Evolutionary conservation across 1,284 basidiomycete genomes (phyloP), one percentile per base, ranked within the genome.

Genomic region (Leucocoprinus gongylophorus): DNA sequence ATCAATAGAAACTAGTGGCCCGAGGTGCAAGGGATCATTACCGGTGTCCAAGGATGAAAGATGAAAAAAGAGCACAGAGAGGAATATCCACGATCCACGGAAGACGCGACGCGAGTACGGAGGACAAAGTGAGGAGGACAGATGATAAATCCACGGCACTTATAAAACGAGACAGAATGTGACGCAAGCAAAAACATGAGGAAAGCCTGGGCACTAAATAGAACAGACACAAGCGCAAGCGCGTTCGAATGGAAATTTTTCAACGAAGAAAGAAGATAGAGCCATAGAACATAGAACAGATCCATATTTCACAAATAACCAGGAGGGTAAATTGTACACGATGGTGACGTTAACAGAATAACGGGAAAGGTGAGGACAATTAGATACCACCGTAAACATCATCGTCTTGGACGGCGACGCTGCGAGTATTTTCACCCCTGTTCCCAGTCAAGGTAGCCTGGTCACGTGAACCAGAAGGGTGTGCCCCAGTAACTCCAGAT

Each of bases 361-460:
- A 10, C 30, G 29, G 28, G 4, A 30, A 30, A 29, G 18, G 15
- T 38, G 15, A 26, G n/a, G 29, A n/a, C 13, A 18, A 49, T 54
- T 55, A 57, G 42, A 57, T 57, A n/a, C 56, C 56, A 30, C 56
- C 56, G 47, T 57, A 57, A 10, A 55, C 56, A 46, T 55, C 56
- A 15, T 52, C 55, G 17, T 52, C 46, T 5, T 47, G 50, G 3
- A 53, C 51, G n/a, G 35, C 35, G n/a, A 53, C 26, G 26, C 51
- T 53, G 21, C 46, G 46, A 10, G 51, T 41, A 15, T 53, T 53
- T 23, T 38, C 23, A 38, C 28, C 35, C 41, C 51, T 43, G 18
- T 37, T 39, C 12, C 38, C 28, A 29, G 21, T 38, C 28, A 38
- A 23, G 6, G 30, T 35, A 13, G 49, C 39, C 1, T 28, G 44